Conservation (phyloP, 1,284 basidiomycete species). For the Sporisorium graminicola region DNA sequence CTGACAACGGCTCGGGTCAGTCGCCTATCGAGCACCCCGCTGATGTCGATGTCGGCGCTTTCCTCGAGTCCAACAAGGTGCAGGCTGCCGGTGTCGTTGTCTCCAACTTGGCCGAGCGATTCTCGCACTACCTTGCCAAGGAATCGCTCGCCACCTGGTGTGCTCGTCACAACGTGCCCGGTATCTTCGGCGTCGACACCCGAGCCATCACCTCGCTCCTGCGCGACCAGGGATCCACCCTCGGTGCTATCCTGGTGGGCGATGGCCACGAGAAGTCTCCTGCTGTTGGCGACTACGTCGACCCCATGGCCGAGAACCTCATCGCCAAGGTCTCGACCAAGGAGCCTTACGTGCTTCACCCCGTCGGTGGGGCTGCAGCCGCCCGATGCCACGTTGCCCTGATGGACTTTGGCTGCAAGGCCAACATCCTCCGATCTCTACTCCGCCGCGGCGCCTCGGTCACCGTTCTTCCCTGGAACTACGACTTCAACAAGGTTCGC, state of each 20-base stretch:
- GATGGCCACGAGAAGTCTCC: conserved; percentile 77
- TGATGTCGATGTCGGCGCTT: conserved; percentile 71
- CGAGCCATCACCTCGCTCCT: conserved; percentile 93
- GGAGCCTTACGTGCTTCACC: conserved; percentile 86
- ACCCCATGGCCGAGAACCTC: conserved; percentile 90
- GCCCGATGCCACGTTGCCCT: conserved; percentile 85
- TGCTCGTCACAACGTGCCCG: conserved; percentile 87
- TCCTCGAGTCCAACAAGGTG: conserved; percentile 86
- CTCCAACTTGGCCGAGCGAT: conserved; percentile 92
- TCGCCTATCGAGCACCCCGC: conserved; percentile 73
- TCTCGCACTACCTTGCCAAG: conserved; percentile 92
- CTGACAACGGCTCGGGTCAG: conserved; percentile 75
- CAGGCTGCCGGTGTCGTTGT: conserved; percentile 95
- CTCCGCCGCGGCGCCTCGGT: conserved; percentile 90
- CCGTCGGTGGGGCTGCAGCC: conserved; percentile 76
- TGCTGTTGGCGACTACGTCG: conserved; percentile 74
- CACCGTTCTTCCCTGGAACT: conserved; percentile 97
- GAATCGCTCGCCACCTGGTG: conserved; percentile 96
- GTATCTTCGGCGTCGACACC: conserved; percentile 96
- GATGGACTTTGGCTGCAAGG: conserved; percentile 96
- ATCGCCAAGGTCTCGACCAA: conserved; percentile 93
- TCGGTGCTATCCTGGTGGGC: conserved; percentile 90
- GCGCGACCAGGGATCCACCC: conserved; percentile 95
- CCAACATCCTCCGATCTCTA: conserved; percentile 93
- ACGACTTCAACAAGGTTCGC: conserved; percentile 88